phyloP scores from a whole-genome alignment of 2,329 filamentous ascomycete species.

The Nothopassalora personata region DNA sequence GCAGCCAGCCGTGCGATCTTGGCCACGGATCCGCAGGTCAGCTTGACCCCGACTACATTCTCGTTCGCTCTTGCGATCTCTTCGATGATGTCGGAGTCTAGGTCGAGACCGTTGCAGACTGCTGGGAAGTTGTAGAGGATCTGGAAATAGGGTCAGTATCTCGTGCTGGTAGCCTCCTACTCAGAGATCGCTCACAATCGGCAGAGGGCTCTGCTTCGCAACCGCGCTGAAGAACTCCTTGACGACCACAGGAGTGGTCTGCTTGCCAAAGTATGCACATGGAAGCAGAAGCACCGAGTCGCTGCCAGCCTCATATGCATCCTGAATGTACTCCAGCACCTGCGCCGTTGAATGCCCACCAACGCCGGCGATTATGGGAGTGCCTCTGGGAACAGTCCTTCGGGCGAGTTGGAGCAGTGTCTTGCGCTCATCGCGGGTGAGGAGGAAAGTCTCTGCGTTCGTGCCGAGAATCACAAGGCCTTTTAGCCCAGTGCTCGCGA shows the following conservation, averaged over 20 bases:
- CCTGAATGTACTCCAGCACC: slow-evolving; percentile 54
- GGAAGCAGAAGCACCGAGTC: slow-evolving; percentile 59
- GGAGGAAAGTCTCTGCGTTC: slow-evolving; percentile 39
- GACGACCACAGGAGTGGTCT: slow-evolving; percentile 53
- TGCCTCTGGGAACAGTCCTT: slow-evolving; percentile 47
- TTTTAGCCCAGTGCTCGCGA: slow-evolving; percentile 32
- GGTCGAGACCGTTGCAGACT: slow-evolving; percentile 62
- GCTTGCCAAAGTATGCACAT: slow-evolving; percentile 61
- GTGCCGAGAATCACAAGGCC: slow-evolving; percentile 40
- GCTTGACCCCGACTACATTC: slow-evolving; percentile 60
- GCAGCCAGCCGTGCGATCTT: slow-evolving; percentile 55
- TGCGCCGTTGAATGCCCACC: slow-evolving; percentile 61
- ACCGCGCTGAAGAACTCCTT: slow-evolving; percentile 57
- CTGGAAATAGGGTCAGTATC: neutral
- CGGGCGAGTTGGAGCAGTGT: slow-evolving; percentile 54
- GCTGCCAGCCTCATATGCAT: slow-evolving; percentile 56
- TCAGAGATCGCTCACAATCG: slow-evolving; percentile 34
- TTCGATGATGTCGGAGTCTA: slow-evolving; percentile 59
- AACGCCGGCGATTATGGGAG: slow-evolving; percentile 59
- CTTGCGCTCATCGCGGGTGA: slow-evolving; percentile 46
- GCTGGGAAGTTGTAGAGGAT: slow-evolving; percentile 66
- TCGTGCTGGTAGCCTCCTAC: neutral
- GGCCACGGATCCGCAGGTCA: slow-evolving; percentile 59
- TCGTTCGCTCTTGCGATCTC: slow-evolving; percentile 47
- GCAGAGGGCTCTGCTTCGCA: slow-evolving; percentile 48